Evolutionary conservation across 2,329 filamentous ascomycete species (phyloP), one percentile per base, ranked within the genome.

Genomic region (Fusarium anthophilum): DNA sequence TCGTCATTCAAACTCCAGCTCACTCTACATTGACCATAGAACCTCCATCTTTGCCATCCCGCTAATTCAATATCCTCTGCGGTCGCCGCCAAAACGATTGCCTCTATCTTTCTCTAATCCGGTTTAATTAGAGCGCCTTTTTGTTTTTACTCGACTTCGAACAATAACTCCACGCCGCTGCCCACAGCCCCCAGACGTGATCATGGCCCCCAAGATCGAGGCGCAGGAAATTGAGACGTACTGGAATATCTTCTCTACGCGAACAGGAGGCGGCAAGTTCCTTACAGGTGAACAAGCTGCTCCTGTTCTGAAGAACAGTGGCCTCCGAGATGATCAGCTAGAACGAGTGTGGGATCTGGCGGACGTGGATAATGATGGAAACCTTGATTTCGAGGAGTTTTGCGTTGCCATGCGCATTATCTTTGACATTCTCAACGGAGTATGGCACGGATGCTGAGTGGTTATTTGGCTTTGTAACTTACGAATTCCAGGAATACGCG

Each of bases 381-480:
- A 97, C 83, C 88, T 99, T 62, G 96, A 99, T 84, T 99, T 99
- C 86, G 96, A 99, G 85, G 96, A 99, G 87, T 99, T 99, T 83
- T 99, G 96, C 83, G 96, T 99, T 66, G 96, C 95, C 44, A 99
- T 99, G 96, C 91, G 96, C 80, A 87, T 99, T 80, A 98, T 98
- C 79, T 99, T 98, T 83, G 96, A 99, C 82, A 86, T 98, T 75
- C 91, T 99, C 78, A 99, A 99, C 80, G 96, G 96, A 78, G 94
- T 97, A 88, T 63, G 75, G 39, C 62, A 45, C 37, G 37, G 26
- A 51, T 35, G 20, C 43, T 56, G 51, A 60, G 22, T 26, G 57
- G 50, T 15, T 32, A 41, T 53, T 50, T 67, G 30, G 47, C 62
- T 63, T 53, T 63, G 45, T 44, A 64, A 69, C 73, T 75, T 39